Evolutionary conservation across 2,329 filamentous ascomycete species (phyloP), one percentile per base, ranked within the genome.

Genomic region (Neopestalotiopsis sp.): DNA sequence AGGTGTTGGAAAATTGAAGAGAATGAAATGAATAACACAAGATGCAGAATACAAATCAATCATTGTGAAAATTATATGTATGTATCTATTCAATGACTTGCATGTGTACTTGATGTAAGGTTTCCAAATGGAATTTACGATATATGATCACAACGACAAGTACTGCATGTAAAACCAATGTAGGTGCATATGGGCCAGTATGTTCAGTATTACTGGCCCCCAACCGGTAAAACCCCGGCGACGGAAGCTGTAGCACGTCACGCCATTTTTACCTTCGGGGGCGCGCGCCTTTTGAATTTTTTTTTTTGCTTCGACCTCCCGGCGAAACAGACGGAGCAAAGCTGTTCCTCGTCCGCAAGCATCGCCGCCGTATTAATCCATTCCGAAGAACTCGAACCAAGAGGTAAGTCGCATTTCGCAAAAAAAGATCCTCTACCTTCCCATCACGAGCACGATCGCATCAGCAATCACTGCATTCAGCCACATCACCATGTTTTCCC

Each of bases 301-400:
- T 53, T 53, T 53, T 53, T 53, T 53, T 53, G 45, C 45, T 20
- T 53, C 45, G 45, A 53, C 20, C 45, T n/a, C 20, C 45, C 45
- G 45, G 45, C 45, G 45, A 17, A 53, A 24, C 45, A 53, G 45
- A 53, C 57, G 57, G 57, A 30, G 57, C 57, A 59, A 59, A 59
- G 57, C 30, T 59, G 57, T 59, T 59, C 57, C 57, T 59, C 57
- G 30, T 59, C 57, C 57, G 57, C 57, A 59, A 59, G 57, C 57
- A 59, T 59, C 57, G 57, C 57, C 57, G 57, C 30, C 10, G 24
- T 14, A 59, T 59, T 59, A 34, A 59, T 59, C 30, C 45, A 53
- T 59, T 59, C 57, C 57, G 57, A 59, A 59, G n/a, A 53, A 53
- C 20, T 53, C 45, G 45, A 53, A 53, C 45, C 45, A 24, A 53